Evolutionary conservation across 1,284 basidiomycete genomes (phyloP).

Genomic region (Meira nashicola): DNA sequence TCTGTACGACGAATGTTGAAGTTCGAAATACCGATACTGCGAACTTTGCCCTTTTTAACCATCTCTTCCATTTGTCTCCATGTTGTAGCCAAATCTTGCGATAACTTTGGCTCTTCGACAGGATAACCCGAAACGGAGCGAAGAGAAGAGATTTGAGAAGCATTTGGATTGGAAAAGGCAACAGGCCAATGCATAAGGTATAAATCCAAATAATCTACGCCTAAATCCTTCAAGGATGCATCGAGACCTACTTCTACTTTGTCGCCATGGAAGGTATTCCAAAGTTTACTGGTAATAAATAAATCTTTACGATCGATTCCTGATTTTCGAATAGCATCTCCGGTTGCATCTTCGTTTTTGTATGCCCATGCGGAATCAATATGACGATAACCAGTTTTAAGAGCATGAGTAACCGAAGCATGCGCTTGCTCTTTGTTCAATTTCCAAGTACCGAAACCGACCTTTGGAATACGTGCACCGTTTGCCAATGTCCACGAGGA

Average conservation of each 20-base stretch:
- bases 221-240: constrained; percentile 67
- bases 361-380: constrained; percentile 44
- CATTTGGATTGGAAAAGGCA: constrained; percentile 41
- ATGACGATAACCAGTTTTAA: constrained; percentile 42
- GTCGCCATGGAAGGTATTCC: constrained; percentile 65
- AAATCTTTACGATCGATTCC: constrained; percentile 71
- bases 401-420: constrained; percentile 54
- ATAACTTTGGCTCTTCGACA: constrained; percentile 66
- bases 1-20: constrained; percentile 45
- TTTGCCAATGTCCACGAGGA: constrained; percentile 40
- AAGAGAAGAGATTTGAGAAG: constrained; percentile 31
- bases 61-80: constrained; percentile 45
- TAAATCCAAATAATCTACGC: constrained; percentile 71
- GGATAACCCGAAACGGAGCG: constrained; percentile 51
- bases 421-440: constrained; percentile 56
- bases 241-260: constrained; percentile 59
- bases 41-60: constrained; percentile 47
- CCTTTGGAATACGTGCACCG: constrained; percentile 41
- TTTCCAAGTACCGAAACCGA: constrained; percentile 42
- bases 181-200: constrained; percentile 72
- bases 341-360: constrained; percentile 74
- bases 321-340: constrained; percentile 68
- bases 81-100: constrained; percentile 34
- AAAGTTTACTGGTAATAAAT: constrained; percentile 79
- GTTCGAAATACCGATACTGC: constrained; percentile 62